Conservation (phyloP, 257 asterid species). For the Haberlea rhodopensis region DNA sequence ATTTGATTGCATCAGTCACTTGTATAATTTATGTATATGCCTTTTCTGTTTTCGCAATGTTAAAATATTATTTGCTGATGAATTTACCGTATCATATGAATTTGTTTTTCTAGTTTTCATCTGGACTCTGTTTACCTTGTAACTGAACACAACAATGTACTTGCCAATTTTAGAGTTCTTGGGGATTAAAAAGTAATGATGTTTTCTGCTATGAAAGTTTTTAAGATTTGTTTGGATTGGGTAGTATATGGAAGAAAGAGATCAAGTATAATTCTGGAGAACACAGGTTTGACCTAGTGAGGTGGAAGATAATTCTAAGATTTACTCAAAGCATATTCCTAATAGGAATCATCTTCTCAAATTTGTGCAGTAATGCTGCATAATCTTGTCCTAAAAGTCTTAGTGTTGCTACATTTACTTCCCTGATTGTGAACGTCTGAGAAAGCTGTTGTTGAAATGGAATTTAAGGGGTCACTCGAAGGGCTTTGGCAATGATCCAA, state of each 20-base stretch:
- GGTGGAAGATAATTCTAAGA: neutral
- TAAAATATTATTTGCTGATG: neutral
- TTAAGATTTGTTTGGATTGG: neutral
- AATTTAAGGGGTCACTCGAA: neutral
- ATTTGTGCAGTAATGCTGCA: neutral
- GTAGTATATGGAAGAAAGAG: neutral
- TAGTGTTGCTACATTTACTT: neutral
- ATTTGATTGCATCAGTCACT: conserved; percentile 10
- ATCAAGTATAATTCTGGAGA: neutral
- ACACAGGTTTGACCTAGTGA: neutral
- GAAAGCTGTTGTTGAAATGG: neutral
- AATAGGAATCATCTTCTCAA: neutral
- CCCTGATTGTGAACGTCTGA: neutral
- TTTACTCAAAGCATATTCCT: neutral
- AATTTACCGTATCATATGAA: neutral
- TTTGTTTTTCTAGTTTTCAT: too few relatives aligned
- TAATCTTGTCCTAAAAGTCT: too few relatives aligned
- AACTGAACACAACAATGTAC: neutral
- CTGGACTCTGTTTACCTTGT: neutral
- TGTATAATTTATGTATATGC: neutral
- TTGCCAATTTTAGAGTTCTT: neutral
- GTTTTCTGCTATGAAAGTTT: neutral
- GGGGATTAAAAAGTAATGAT: too few relatives aligned
- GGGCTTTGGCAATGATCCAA: too few relatives aligned
- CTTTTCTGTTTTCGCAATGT: conserved; percentile 9